phyloP scores from a whole-genome alignment of 108 stramenopile species.

The Cyclotella sp. region DNA sequence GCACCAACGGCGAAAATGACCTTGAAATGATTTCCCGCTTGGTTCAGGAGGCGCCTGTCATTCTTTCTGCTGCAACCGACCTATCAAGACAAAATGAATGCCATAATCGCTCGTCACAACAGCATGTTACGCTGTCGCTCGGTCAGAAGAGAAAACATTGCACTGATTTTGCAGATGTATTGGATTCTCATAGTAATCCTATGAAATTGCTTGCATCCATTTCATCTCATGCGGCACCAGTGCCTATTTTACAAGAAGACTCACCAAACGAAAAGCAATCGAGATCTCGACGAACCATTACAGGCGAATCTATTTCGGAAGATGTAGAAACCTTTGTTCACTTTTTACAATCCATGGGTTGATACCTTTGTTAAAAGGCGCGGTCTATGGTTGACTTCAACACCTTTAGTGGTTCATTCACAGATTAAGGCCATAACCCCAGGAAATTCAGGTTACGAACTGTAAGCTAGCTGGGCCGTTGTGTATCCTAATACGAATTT shows the following conservation, averaged over 20 bases:
- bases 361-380: not conserved
- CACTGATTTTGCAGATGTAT: not conserved
- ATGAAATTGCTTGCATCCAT: slow-evolving; percentile 56
- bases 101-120: not conserved
- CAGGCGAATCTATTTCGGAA: slow-evolving; percentile 36
- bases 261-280: not conserved
- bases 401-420: too few relatives aligned
- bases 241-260: slow-evolving; percentile 28
- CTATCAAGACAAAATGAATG: slow-evolving; percentile 19
- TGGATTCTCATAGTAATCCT: slow-evolving; percentile 28
- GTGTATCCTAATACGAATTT: too few relatives aligned
- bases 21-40: slow-evolving; percentile 74
- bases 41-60: slow-evolving; percentile 63
- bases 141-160: slow-evolving; percentile 25
- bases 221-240: slow-evolving; percentile 50
- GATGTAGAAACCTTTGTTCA: slow-evolving; percentile 82
- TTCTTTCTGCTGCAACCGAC: slow-evolving; percentile 32
- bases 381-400: too few relatives aligned
- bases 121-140: not conserved
- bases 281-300: slow-evolving; percentile 11
- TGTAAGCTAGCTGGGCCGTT: too few relatives aligned
- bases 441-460: too few relatives aligned
- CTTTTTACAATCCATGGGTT: slow-evolving; percentile 69
- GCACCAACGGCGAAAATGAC: slow-evolving; percentile 59
- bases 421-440: too few relatives aligned